phyloP scores from a whole-genome alignment of 2,329 filamentous ascomycete species.

The Scedosporium minutisporum region DNA sequence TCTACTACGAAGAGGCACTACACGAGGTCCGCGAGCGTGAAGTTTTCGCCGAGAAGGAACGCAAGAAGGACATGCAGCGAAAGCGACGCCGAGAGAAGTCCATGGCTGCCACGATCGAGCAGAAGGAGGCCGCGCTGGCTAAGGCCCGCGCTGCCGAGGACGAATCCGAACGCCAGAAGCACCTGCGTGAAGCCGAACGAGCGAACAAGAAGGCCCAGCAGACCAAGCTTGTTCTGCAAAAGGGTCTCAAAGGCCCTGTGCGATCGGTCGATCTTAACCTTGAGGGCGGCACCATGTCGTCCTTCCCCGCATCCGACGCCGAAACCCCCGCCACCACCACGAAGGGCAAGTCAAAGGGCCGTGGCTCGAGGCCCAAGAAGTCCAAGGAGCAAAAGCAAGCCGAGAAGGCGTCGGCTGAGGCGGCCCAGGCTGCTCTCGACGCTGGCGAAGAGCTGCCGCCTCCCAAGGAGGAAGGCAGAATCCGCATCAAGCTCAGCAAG shows the following conservation, averaged over 20 bases:
- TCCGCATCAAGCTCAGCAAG: constrained; percentile 52
- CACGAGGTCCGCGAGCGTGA: constrained; percentile 84
- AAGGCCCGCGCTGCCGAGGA: constrained; percentile 71
- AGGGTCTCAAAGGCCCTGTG: constrained; percentile 71
- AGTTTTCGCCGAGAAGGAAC: constrained; percentile 89
- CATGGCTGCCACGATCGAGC: constrained; percentile 84
- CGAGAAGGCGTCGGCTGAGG: constrained; percentile 75
- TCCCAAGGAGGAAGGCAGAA: constrained; percentile 47
- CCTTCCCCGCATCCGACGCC: constrained; percentile 61
- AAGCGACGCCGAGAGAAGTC: constrained; percentile 94
- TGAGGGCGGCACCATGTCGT: constrained; percentile 76
- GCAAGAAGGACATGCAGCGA: constrained; percentile 99
- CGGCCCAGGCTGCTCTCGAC: constrained; percentile 75
- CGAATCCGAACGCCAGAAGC: constrained; percentile 70
- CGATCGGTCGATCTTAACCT: constrained; percentile 62
- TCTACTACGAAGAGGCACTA: constrained; percentile 71
- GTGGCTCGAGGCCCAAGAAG: constrained; percentile 71
- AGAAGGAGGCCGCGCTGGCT: constrained; percentile 73
- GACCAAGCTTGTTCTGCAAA: constrained; percentile 78
- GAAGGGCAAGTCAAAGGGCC: constrained; percentile 38
- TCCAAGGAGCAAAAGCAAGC: constrained; percentile 78
- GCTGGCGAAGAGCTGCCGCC: constrained; percentile 63
- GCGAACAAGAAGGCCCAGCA: constrained; percentile 88
- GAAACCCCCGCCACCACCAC: constrained; percentile 20
- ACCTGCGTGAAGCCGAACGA: constrained; percentile 76